Percentiles rank a stretch among this genome's conserved stretches.
Conservation (phyloP, 805 yeast genomes). For the Candida corydali region DNA sequence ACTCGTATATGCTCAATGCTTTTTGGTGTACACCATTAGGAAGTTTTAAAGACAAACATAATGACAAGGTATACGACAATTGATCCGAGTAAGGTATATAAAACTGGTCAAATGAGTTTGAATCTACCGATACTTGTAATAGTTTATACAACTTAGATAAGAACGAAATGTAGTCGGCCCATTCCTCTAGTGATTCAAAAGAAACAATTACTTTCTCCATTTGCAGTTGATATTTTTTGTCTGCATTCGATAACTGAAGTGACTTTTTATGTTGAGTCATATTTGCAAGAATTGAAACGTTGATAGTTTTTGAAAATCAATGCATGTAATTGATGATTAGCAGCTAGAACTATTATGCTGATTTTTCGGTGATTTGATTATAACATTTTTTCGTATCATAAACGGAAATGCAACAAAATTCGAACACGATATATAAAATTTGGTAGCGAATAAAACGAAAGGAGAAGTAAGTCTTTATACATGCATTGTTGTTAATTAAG, state of each 20-base stretch:
- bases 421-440: too few relatives aligned
- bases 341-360: too few relatives aligned
- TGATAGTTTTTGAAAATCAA: background rate
- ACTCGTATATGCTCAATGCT: slow-evolving; percentile 70
- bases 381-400: too few relatives aligned
- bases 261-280: background rate
- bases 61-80: slow-evolving; percentile 68
- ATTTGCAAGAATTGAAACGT: background rate
- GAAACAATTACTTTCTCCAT: slow-evolving; percentile 69
- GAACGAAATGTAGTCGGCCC: slow-evolving; percentile 98
- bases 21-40: slow-evolving; percentile 97
- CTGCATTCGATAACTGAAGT: slow-evolving; percentile 22
- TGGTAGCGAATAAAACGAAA: too few relatives aligned
- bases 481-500: too few relatives aligned
- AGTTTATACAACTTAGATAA: slow-evolving; percentile 76
- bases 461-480: too few relatives aligned
- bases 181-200: slow-evolving; percentile 83
- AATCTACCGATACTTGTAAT: slow-evolving; percentile 34
- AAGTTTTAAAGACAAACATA: slow-evolving; percentile 72
- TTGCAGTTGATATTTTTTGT: slow-evolving; percentile 61
- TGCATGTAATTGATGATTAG: too few relatives aligned
- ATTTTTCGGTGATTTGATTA: too few relatives aligned
- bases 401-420: too few relatives aligned
- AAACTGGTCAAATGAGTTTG: slow-evolving; percentile 32
- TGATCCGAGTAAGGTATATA: slow-evolving; percentile 60